Base-by-base conservation (phyloP, 257 asterid species). In the Solanum ossicruentum region DNA sequence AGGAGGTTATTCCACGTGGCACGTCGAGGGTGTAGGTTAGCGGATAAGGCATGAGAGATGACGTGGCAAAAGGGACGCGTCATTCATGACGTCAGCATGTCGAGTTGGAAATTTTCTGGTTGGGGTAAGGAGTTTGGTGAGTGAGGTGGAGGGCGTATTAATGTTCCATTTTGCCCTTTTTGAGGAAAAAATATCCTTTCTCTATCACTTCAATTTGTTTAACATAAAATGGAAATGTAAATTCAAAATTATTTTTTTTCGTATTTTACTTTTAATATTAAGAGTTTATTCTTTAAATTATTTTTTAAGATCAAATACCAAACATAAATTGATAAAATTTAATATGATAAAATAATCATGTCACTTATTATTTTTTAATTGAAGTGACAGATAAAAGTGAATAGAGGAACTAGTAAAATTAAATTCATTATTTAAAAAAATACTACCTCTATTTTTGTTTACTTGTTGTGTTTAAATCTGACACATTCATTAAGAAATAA, bases 21-120 rank as follows among this genome's bases (percentile, higher is more conserved):
- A 23, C 10, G 5, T 4, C 26, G 57, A 56, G 4, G 86, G 86
- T 80, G 87, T 60, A 86, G 26, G 28, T 81, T 72, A 75, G 87
- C 86, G 90, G 88, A 88, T 88, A 88, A 85, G 85, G 86, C 60
- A 84, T 75, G 17, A 70, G 75, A 23, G 51, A 65, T 82, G 89
- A 85, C 81, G n/a, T 87, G 87, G 85, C 36, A 11, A 3, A 15
- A 17, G 13, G 4, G 32, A 10, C n/a, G 18, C 90, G 36, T 86
- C 88, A 86, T 4, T 60, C 67, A 10, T 80, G 84, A 73, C 87
- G 82, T 84, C 86, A 84, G 0, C 85, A 51, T 18, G 39, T 15
- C 83, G 60, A 71, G 82, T 8, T 45, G 36, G 63, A 12, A 77
- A 77, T 12, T 51, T 77, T 73, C 6, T 43, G 39, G 56, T 20